These are phyloP conservation scores for Kodamaea sagamina DNA, from an alignment of 805 yeast genomes.

Conservation along the genomic window DNA sequence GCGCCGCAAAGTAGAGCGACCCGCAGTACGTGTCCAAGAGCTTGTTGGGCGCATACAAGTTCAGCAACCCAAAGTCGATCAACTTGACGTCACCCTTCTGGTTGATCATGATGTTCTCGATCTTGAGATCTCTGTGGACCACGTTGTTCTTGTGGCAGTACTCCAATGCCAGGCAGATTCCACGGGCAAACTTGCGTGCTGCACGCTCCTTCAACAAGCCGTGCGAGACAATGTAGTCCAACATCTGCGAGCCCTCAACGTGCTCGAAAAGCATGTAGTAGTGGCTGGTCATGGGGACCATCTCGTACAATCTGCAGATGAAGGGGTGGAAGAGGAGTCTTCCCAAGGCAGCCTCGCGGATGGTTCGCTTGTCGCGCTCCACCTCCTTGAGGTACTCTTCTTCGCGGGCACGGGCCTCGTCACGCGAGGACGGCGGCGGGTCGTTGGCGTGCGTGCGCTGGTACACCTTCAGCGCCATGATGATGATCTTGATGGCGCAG, in stretches of 20 bases:
- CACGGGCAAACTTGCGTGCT: constrained; percentile 93
- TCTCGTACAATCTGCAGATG: constrained; percentile 88
- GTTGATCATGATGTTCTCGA: constrained; percentile 93
- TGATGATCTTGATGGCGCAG: constrained; percentile 92
- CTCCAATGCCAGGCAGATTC: constrained; percentile 89
- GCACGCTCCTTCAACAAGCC: constrained; percentile 92
- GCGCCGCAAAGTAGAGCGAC: constrained; percentile 96
- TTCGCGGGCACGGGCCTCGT: constrained; percentile 59
- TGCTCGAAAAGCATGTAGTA: constrained; percentile 96
- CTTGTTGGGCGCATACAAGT: constrained; percentile 70
- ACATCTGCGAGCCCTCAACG: constrained; percentile 95
- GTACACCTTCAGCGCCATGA: constrained; percentile 79
- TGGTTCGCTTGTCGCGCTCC: constrained; percentile 87
- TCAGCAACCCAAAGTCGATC: constrained; percentile 94
- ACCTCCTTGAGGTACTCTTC: constrained; percentile 80
- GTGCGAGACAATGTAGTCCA: constrained; percentile 95
- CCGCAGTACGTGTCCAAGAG: constrained; percentile 94
- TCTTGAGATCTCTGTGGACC: constrained; percentile 94
- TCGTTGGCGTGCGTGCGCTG: constrained; percentile 70
- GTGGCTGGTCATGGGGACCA: constrained; percentile 95
- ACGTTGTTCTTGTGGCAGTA: constrained; percentile 93
- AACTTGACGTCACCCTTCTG: constrained; percentile 92
- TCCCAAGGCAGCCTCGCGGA: constrained; percentile 94
- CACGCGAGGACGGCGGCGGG: constrained; percentile 61
- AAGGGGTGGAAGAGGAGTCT: constrained; percentile 87